phyloP scores from a whole-genome alignment of 352 stramenopile species.

The Phytophthora lateralis region DNA sequence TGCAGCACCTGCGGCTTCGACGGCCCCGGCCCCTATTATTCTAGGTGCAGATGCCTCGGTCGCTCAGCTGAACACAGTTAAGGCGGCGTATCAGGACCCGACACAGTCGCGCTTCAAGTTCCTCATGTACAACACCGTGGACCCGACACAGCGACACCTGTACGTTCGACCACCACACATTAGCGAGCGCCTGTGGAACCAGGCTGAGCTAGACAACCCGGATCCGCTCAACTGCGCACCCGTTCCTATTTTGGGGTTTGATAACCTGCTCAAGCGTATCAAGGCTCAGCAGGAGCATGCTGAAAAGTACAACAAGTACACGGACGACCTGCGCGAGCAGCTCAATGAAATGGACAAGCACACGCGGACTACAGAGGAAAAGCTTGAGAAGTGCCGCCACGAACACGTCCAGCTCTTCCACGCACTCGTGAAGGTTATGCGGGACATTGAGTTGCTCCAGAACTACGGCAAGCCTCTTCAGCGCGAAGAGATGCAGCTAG shows the following conservation, averaged over 20 bases:
- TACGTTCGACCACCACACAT: slow-evolving; percentile 83
- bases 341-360: slow-evolving; percentile 86
- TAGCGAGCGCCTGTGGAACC: slow-evolving; percentile 86
- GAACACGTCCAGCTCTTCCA: slow-evolving; percentile 87
- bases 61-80: slow-evolving; percentile 81
- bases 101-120: slow-evolving; percentile 90
- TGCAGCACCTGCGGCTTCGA: slow-evolving; percentile 38
- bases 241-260: slow-evolving; percentile 78
- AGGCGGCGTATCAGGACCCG: slow-evolving; percentile 84
- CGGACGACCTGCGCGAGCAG: slow-evolving; percentile 71
- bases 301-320: slow-evolving; percentile 84
- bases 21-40: slow-evolving; percentile 71
- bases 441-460: slow-evolving; percentile 88
- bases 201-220: slow-evolving; percentile 86
- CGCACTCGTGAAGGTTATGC: slow-evolving; percentile 87
- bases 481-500: slow-evolving; percentile 75
- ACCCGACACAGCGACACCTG: slow-evolving; percentile 80
- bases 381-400: slow-evolving; percentile 84
- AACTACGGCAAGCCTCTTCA: slow-evolving; percentile 87
- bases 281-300: slow-evolving; percentile 82
- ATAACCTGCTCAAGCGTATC: slow-evolving; percentile 83
- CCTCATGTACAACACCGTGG: slow-evolving; percentile 89
- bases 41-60: slow-evolving; percentile 75
- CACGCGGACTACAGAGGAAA: slow-evolving; percentile 80
- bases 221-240: slow-evolving; percentile 82